Base-by-base conservation (phyloP, 2,329 filamentous ascomycete genomes). In the Xylariaceae sp. region DNA sequence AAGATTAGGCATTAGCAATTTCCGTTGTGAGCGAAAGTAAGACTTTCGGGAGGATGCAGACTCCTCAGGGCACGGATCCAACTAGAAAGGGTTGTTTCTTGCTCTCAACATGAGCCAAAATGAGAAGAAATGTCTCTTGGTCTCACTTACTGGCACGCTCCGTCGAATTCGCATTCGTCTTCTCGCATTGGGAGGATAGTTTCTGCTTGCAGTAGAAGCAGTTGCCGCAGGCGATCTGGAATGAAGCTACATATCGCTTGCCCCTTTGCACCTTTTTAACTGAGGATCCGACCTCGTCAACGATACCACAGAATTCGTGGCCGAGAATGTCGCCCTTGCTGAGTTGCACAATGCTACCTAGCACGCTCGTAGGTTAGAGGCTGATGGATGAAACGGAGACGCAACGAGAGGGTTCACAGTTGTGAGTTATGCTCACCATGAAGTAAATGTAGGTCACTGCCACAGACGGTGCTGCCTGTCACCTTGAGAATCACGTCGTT, bases 171-270 rank as follows among this genome's bases (percentile, higher is more conserved):
- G 86, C 77, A 72, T 92, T 95, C 0, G 91, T 96, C 73, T 80
- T 85, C 68, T 92, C 90, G 72, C 92, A 96, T 68, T 91, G 87
- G 14, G 88, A 92, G 0, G 87, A 90, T 1, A 91, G 79, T 73
- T 92, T 91, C 75, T 90, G 83, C 63, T 88, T 82, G 78, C 92
- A 96, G 73, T 87, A 93, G 74, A 85, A 88, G 77, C 92, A 96
- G 43, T 78, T 76, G 6, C 83, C 83, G 59, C 84, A 87, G 0
- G 91, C 90, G 69, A 96, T 95, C 73, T 95, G 91, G 78, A 96
- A 96, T 8, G 87, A 90, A 0, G 89, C 91, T 1, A 96, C 92
- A 17, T 95, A 92, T 26, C 92, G 79, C 64, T 86, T 82, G 12
- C 87, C 88, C 6, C 78, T 73, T 58, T 85, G 74, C 44, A 87